Base-by-base conservation (phyloP, 352 stramenopile species). In the Hyaloperonospora arabidopsidis region DNA sequence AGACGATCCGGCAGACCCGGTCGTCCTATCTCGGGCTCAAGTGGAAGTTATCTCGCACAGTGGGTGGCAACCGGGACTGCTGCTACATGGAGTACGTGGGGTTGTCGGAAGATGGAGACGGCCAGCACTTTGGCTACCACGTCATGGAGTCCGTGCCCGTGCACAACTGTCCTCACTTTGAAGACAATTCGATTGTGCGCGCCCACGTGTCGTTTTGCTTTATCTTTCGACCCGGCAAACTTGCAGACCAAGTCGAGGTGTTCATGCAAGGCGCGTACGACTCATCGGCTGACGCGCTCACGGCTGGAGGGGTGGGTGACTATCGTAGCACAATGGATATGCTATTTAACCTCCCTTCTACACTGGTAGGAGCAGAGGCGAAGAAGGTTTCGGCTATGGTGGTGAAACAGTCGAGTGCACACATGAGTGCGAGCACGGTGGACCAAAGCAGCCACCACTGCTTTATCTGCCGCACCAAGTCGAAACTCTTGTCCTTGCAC, bases 181-280 rank as follows among this genome's bases (percentile, higher is more conserved):
- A 74, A 17, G 78, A 88, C 61, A 88, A 88, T 56, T 86, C 78
- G 40, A 86, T 88, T 62, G 72, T 84, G 15, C 78, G 78, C 22
- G 77, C 73, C 4, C 70, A 85, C 47, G 61, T 86, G 53, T 86
- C 75, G 19, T 86, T 85, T 49, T 84, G 75, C 54, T 88, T 77
- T 61, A 76, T 88, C 59, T 85, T 86, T 56, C 68, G 74, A n/a
- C 65, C 77, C 17, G 71, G 65, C 13, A 74, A 61, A 11, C 51
- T 74, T 17, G 61, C 72, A 0, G 74, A 80, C 12, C 65, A 82
- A 25, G 67, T 88, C 1, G 75, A 88, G 28, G 72, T 88, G 38
- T 88, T 84, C 54, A 82, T 86, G 75, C 57, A 82, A 18, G 78
- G 78, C n/a, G 66, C 78, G 5, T 88, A 74, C 41, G 78, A 88